These are phyloP conservation scores for Penicillium sp. DNA, from an alignment of 2,329 filamentous ascomycete genomes.

Conservation along the genomic window DNA sequence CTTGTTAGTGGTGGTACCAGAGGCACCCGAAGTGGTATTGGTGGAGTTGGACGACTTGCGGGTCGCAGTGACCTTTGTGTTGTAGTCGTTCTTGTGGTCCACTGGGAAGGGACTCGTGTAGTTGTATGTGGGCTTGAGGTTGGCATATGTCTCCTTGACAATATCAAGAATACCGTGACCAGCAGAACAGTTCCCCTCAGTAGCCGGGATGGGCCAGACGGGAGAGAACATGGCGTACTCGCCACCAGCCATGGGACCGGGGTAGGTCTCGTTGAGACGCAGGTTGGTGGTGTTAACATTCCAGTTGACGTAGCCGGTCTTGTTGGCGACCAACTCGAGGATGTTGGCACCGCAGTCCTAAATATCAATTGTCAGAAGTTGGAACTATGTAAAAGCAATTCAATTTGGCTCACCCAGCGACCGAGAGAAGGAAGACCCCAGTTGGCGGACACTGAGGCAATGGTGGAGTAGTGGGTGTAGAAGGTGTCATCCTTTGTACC, in stretches of 20 bases:
- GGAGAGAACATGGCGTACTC: slow-evolving; percentile 23
- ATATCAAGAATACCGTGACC: slow-evolving; percentile 32
- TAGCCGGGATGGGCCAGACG: slow-evolving; percentile 32
- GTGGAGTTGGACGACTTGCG: slow-evolving; percentile 14
- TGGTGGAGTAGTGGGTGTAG: slow-evolving; percentile 70
- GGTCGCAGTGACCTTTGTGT: slow-evolving; percentile 27
- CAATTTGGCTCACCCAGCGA: slow-evolving; percentile 44
- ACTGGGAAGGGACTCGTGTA: slow-evolving; percentile 32
- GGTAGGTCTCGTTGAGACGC: slow-evolving; percentile 54
- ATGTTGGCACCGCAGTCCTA: slow-evolving; percentile 67
- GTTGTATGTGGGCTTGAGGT: slow-evolving; percentile 28
- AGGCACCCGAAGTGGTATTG: slow-evolving; percentile 10
- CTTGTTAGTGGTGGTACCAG: slow-evolving; percentile 1
- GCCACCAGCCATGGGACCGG: slow-evolving; percentile 39
- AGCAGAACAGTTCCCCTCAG: slow-evolving; percentile 32
- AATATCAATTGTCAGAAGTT: not conserved
- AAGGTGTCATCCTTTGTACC: slow-evolving; percentile 66
- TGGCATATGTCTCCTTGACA: slow-evolving; percentile 31
- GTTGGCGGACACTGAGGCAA: slow-evolving; percentile 65
- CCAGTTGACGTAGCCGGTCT: slow-evolving; percentile 54
- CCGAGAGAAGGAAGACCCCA: slow-evolving; percentile 66
- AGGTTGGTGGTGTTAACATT: slow-evolving; percentile 40
- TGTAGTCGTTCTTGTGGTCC: slow-evolving; percentile 16
- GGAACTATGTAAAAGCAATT: too few species aligned
- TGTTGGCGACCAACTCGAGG: slow-evolving; percentile 55